Conservation (phyloP, 1,139 yeast species). For the Arxiozyma heterogenica region DNA sequence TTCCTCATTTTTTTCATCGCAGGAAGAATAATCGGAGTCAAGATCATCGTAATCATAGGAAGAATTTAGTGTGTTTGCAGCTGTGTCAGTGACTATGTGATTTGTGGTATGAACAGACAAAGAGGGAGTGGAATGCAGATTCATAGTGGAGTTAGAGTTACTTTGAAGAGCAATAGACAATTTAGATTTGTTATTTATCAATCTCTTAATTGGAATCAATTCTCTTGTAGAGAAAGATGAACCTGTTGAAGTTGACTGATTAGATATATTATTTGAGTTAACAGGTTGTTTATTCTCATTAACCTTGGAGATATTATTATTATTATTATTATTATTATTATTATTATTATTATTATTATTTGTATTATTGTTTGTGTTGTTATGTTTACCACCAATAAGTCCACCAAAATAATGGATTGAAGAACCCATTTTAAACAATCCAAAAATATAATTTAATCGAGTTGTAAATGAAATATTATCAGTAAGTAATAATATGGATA, state of each 20-base stretch:
- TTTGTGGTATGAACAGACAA: neutral
- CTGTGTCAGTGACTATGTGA: neutral
- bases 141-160: neutral
- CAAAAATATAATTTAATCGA: neutral
- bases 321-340: neutral
- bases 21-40: slow-evolving; percentile 26
- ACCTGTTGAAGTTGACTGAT: neutral
- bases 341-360: neutral
- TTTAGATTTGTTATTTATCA: slow-evolving; percentile 2
- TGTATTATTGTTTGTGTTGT: neutral
- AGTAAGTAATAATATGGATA: neutral
- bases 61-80: neutral
- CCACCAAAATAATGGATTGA: slow-evolving; percentile 4
- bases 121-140: slow-evolving; percentile 1
- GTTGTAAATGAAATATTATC: neutral
- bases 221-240: neutral
- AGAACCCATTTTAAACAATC: neutral
- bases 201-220: slow-evolving; percentile 1
- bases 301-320: neutral
- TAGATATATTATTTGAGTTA: neutral
- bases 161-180: slow-evolving; percentile 4
- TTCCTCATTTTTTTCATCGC: slow-evolving; percentile 50
- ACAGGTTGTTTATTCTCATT: neutral
- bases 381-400: neutral
- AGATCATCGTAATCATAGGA: slow-evolving; percentile 19